A percentile compares a stretch with the other conserved stretches of the same genome.
Evolutionary conservation across 2,329 filamentous ascomycete species (phyloP).

Genomic region (Talaromyces marneffei): DNA sequence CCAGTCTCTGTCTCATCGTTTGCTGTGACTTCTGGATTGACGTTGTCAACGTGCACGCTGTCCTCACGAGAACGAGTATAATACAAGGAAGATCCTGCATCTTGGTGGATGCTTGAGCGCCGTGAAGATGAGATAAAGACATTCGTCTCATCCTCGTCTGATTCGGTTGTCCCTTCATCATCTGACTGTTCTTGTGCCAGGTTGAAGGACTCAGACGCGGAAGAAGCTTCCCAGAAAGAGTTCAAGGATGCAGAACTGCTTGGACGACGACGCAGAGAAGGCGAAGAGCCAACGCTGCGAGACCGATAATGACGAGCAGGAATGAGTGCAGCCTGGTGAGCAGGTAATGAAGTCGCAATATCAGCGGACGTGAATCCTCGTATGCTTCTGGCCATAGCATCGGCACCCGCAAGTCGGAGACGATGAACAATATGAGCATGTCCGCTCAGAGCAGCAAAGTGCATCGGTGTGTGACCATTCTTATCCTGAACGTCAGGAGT

Average conservation of each 20-base stretch:
- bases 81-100: conserved; percentile 22
- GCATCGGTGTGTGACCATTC: conserved; percentile 74
- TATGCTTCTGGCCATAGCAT: conserved; percentile 63
- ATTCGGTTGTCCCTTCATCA: conserved; percentile 25
- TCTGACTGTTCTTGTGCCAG: conserved; percentile 39
- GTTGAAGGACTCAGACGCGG: conserved; percentile 41
- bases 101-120: conserved; percentile 33
- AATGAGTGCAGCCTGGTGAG: conserved; percentile 58
- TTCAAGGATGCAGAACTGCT: conserved; percentile 63
- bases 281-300: conserved; percentile 56
- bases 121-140: conserved; percentile 29
- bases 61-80: conserved; percentile 17
- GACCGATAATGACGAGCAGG: conserved; percentile 60
- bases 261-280: conserved; percentile 47
- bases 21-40: conserved; percentile 22
- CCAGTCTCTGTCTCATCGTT: conserved; percentile 23
- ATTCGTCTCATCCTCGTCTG: conserved; percentile 19
- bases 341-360: conserved; percentile 60
- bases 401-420: conserved; percentile 66
- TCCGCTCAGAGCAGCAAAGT: conserved; percentile 71
- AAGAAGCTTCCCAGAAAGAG: conserved; percentile 59
- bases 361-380: conserved; percentile 67
- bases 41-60: conserved; percentile 17
- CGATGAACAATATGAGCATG: conserved; percentile 70
- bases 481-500: conserved; percentile 69